Evolutionary conservation across 805 yeast species (phyloP).

Genomic region (Teunomyces stri): DNA sequence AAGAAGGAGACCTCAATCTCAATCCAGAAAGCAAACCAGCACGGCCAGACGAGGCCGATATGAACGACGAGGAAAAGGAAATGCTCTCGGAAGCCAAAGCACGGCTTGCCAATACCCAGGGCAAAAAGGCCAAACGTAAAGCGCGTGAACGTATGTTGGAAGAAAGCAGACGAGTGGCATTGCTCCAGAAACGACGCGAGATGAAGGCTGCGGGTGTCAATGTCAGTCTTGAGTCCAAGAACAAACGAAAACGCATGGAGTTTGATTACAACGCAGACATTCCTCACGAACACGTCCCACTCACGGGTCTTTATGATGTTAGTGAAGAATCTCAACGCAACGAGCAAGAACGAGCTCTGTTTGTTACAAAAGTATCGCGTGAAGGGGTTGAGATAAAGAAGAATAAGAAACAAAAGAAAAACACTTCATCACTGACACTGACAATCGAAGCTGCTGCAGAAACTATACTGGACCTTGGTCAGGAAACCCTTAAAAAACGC

Average conservation of each 20-base stretch:
- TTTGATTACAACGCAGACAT: slow-evolving; percentile 84
- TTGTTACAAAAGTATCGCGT: slow-evolving; percentile 41
- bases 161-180: slow-evolving; percentile 72
- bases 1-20: slow-evolving; percentile 60
- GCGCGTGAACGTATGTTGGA: slow-evolving; percentile 80
- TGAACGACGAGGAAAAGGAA: slow-evolving; percentile 87
- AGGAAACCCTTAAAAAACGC: slow-evolving; percentile 23
- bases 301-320: slow-evolving; percentile 66
- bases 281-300: slow-evolving; percentile 72
- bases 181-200: slow-evolving; percentile 76
- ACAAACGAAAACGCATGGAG: slow-evolving; percentile 54
- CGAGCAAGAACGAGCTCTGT: slow-evolving; percentile 33
- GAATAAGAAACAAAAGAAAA: slow-evolving; percentile 26
- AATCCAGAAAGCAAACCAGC: slow-evolving; percentile 79
- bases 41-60: slow-evolving; percentile 70
- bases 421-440: slow-evolving; percentile 3
- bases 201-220: slow-evolving; percentile 76
- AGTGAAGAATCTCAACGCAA: slow-evolving; percentile 53
- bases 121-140: slow-evolving; percentile 90
- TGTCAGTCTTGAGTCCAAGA: slow-evolving; percentile 48
- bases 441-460: slow-evolving; percentile 26
- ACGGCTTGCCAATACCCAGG: slow-evolving; percentile 86
- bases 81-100: slow-evolving; percentile 95
- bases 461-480: slow-evolving; percentile 16
- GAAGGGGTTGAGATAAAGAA: slow-evolving; percentile 45